Conservation (phyloP, 148 eudicot species). For the Cornus controversa region DNA sequence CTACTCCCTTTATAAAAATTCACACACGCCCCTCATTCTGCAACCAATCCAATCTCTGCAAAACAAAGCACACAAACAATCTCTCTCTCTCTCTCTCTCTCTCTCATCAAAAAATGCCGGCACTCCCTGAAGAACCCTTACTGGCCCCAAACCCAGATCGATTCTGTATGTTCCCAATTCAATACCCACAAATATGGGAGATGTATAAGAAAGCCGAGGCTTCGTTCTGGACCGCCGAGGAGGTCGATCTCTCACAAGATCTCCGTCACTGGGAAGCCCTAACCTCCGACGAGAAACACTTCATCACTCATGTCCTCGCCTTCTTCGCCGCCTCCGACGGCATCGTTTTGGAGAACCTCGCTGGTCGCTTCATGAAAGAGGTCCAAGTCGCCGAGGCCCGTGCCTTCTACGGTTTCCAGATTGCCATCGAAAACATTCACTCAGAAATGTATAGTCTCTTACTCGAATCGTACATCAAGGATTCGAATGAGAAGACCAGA, state of each 20-base stretch:
- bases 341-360: constrained; percentile 71
- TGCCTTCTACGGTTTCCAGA: constrained; percentile 78
- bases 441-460: constrained; percentile 73
- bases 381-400: constrained; percentile 77
- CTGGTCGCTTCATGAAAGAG: constrained; percentile 70
- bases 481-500: constrained; percentile 36
- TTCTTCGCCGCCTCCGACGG: constrained; percentile 86
- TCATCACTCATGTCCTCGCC: constrained; percentile 75
- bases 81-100: too few species aligned
- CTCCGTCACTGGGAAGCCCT: constrained; percentile 51
- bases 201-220: constrained; percentile 89
- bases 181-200: constrained; percentile 75
- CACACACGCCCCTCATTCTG: background rate
- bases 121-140: constrained; percentile 47
- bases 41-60: background rate
- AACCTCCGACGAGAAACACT: constrained; percentile 53
- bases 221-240: constrained; percentile 75
- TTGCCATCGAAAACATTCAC: constrained; percentile 79
- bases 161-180: constrained; percentile 76
- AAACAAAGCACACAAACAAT: background rate
- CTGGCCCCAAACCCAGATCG: constrained; percentile 71
- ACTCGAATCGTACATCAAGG: constrained; percentile 61
- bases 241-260: constrained; percentile 59
- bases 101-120: constrained; percentile 50
- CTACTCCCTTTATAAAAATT: background rate